These are phyloP conservation scores for Neurospora sp. DNA, from an alignment of 495 filamentous ascomycete genomes.

Conservation along the genomic window DNA sequence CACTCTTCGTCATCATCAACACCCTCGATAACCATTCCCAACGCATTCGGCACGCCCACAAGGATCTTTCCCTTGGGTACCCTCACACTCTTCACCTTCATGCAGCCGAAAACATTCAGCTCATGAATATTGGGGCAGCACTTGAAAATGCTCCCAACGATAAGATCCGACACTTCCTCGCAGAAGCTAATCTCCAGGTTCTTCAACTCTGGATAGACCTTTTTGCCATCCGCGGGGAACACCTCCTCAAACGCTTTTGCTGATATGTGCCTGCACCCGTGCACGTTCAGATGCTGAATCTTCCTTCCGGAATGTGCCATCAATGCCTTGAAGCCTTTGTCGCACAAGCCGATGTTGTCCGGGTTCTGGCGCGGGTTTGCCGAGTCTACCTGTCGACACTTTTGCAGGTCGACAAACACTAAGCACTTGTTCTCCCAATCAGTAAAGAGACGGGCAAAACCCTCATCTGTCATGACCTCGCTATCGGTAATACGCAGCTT, in stretches of 20 bases:
- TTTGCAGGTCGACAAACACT: slow-evolving; percentile 57
- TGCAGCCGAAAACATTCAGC: slow-evolving; percentile 76
- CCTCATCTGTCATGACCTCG: slow-evolving; percentile 61
- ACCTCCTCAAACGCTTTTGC: slow-evolving; percentile 56
- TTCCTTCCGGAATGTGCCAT: slow-evolving; percentile 70
- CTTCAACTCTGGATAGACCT: slow-evolving; percentile 52
- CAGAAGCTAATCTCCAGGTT: slow-evolving; percentile 74
- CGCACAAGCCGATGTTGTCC: slow-evolving; percentile 58
- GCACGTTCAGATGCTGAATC: slow-evolving; percentile 56
- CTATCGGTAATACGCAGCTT: slow-evolving; percentile 75
- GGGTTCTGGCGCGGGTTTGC: slow-evolving; percentile 42
- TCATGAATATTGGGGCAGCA: slow-evolving; percentile 63
- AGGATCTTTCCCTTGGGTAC: slow-evolving; percentile 66
- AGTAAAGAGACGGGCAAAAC: slow-evolving; percentile 58
- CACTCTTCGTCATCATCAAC: slow-evolving; percentile 13
- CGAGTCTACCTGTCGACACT: slow-evolving; percentile 64
- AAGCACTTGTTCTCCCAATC: slow-evolving; percentile 65
- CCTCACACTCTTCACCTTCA: slow-evolving; percentile 58
- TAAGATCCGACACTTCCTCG: slow-evolving; percentile 59
- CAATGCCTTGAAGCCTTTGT: slow-evolving; percentile 60
- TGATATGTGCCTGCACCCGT: slow-evolving; percentile 70
- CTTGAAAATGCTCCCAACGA: slow-evolving; percentile 63
- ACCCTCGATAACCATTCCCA: slow-evolving; percentile 46
- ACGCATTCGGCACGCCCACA: slow-evolving; percentile 64
- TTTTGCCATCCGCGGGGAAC: slow-evolving; percentile 41